These are phyloP conservation scores for Globisporangium lucens DNA, from an alignment of 352 stramenopile species.

Conservation along the genomic window DNA sequence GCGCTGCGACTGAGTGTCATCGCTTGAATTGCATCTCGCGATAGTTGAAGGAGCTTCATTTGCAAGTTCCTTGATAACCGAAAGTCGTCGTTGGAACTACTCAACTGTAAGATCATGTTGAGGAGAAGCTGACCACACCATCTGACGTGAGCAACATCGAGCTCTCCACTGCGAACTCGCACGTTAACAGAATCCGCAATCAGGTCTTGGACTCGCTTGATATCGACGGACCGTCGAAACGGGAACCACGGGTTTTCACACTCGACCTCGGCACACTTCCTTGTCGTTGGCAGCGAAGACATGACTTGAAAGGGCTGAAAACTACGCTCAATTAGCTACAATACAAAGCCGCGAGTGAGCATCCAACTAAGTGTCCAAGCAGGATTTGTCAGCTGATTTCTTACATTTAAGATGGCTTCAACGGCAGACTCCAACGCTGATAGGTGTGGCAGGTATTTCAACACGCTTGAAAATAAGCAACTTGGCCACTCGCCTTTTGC, in stretches of 20 bases:
- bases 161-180: constrained; percentile 5
- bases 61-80: not conserved
- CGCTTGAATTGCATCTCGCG: not conserved
- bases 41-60: not conserved
- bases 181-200: constrained; percentile 20
- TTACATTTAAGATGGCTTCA: constrained; percentile 12
- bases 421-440: not conserved
- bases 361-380: not conserved
- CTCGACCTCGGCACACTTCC: constrained; percentile 9
- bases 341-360: not conserved
- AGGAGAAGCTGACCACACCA: constrained; percentile 2
- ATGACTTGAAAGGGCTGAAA: not conserved
- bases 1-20: not conserved
- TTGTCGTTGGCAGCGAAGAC: not conserved
- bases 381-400: not conserved
- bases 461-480: constrained; percentile 8
- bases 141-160: constrained; percentile 4
- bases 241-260: constrained; percentile 40
- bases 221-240: constrained; percentile 29
- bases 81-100: not conserved
- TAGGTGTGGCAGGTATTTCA: constrained; percentile 4
- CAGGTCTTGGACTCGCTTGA: constrained; percentile 19
- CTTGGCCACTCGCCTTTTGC: not conserved
- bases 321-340: constrained; percentile 8
- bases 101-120: constrained; percentile 5